These are phyloP conservation scores for Diaporthe ilicicola DNA, from an alignment of 2,329 filamentous ascomycete species.

Conservation along the genomic window DNA sequence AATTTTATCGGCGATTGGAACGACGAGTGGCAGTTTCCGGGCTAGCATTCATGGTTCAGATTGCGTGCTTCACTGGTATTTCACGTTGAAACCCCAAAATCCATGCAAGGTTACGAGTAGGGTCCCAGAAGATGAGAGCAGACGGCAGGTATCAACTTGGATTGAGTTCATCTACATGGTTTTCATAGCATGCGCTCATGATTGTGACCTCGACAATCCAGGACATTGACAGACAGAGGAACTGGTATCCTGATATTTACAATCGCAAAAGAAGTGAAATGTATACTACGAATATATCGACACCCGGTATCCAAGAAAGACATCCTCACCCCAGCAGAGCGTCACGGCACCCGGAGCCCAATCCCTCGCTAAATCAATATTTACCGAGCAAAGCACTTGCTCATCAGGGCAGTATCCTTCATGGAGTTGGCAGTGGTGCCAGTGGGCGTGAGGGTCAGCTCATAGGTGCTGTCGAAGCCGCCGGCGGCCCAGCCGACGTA, in stretches of 20 bases:
- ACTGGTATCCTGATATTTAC: not conserved
- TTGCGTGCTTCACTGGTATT: not conserved
- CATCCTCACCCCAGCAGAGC: no score
- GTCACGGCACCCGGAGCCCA: accelerated
- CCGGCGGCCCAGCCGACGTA: conserved; percentile 42
- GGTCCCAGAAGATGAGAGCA: no score
- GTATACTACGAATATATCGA: not conserved
- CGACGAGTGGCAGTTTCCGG: not conserved
- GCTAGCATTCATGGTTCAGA: not conserved
- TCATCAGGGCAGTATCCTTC: conserved; percentile 52
- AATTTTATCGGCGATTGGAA: accelerated
- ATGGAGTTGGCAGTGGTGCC: conserved; percentile 40
- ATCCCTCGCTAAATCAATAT: accelerated
- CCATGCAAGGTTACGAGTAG: no score
- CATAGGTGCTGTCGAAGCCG: conserved; percentile 39
- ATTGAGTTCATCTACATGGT: not conserved
- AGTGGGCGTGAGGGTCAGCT: conserved; percentile 41
- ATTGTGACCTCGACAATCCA: not conserved
- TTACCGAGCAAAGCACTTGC: conserved; percentile 43
- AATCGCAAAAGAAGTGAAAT: not conserved
- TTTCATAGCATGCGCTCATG: not conserved
- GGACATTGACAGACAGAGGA: no score
- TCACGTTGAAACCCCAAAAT: no score
- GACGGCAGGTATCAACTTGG: no score
- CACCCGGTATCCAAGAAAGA: not conserved